Evolutionary conservation across 495 filamentous ascomycete species (phyloP).

Genomic region (Aspergillus leporis): DNA sequence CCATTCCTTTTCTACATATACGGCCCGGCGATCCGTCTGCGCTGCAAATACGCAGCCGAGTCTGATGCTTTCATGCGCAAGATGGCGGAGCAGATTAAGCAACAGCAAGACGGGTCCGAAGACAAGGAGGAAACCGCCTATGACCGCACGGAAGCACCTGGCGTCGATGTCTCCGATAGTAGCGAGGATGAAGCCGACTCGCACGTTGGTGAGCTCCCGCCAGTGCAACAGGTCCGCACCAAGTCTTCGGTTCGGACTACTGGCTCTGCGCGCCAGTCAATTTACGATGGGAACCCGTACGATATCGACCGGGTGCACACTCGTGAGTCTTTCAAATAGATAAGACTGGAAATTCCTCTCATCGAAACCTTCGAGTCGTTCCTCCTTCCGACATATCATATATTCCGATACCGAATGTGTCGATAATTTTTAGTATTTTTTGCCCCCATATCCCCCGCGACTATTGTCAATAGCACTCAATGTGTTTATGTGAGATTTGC

Average conservation of each 20-base stretch:
- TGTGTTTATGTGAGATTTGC: slow-evolving; percentile 21
- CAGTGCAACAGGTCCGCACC: slow-evolving; percentile 33
- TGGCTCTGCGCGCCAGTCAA: slow-evolving; percentile 27
- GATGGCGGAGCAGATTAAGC: slow-evolving; percentile 33
- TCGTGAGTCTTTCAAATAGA: slow-evolving; percentile 41
- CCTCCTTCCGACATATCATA: background rate
- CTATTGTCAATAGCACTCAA: slow-evolving; percentile 3
- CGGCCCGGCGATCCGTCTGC: slow-evolving; percentile 61
- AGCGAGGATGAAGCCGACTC: slow-evolving; percentile 27
- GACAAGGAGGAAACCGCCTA: slow-evolving; percentile 13
- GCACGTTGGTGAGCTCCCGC: slow-evolving; percentile 19
- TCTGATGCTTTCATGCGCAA: slow-evolving; percentile 50
- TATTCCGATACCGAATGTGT: slow-evolving; percentile 10
- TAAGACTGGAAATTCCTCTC: background rate
- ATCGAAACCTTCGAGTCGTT: background rate
- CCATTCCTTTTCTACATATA: slow-evolving; percentile 82
- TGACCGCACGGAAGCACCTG: slow-evolving; percentile 46
- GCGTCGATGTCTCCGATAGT: slow-evolving; percentile 25
- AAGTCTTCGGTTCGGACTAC: slow-evolving; percentile 36
- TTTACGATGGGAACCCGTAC: slow-evolving; percentile 48
- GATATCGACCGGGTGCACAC: slow-evolving; percentile 49
- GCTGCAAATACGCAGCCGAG: slow-evolving; percentile 73
- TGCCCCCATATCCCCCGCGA: background rate
- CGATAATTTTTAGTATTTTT: slow-evolving; percentile 27
- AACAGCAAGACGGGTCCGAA: slow-evolving; percentile 15